A percentile compares a stretch with the other conserved stretches of the same genome.
Conservation (phyloP, 768 basidiomycete species). For the Boletus reticuloceps region DNA sequence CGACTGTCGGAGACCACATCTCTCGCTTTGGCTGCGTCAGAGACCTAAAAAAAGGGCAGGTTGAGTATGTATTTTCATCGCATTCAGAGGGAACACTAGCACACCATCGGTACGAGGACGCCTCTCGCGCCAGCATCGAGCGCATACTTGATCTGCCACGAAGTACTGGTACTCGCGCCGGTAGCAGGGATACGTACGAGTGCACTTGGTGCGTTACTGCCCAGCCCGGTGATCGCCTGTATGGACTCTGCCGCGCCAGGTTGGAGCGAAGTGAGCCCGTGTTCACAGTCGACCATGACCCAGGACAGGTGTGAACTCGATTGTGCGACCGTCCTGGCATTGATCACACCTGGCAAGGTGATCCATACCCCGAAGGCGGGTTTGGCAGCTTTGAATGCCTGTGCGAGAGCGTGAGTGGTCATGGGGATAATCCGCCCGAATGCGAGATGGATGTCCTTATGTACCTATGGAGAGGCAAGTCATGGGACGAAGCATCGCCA, state of each 20-base stretch:
- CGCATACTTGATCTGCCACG: slow-evolving; percentile 72
- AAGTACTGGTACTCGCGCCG: slow-evolving; percentile 50
- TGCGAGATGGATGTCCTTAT: neutral
- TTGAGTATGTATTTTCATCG: neutral
- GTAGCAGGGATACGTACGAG: slow-evolving; percentile 66
- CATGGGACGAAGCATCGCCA: neutral
- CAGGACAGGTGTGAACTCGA: slow-evolving; percentile 57
- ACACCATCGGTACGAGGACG: slow-evolving; percentile 65
- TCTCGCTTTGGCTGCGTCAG: slow-evolving; percentile 52
- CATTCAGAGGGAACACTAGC: slow-evolving; percentile 1
- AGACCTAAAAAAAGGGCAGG: slow-evolving; percentile 38
- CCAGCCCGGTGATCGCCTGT: slow-evolving; percentile 50
- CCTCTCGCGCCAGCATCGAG: slow-evolving; percentile 68
- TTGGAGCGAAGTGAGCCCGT: slow-evolving; percentile 54
- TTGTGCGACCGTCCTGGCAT: slow-evolving; percentile 57
- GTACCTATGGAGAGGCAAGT: neutral
- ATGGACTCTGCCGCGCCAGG: slow-evolving; percentile 57
- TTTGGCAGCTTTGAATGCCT: slow-evolving; percentile 50
- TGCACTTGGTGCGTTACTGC: slow-evolving; percentile 45
- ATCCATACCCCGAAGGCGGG: slow-evolving; percentile 70
- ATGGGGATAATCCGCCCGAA: slow-evolving; percentile 29
- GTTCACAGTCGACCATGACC: slow-evolving; percentile 69
- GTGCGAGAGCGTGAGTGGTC: slow-evolving; percentile 53
- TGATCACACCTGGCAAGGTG: slow-evolving; percentile 55
- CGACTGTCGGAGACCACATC: slow-evolving; percentile 55